Percentiles rank a stretch among this genome's conserved stretches.
Evolutionary conservation across 495 filamentous ascomycete species (phyloP).

Genomic region (Bacidia gigantensis): DNA sequence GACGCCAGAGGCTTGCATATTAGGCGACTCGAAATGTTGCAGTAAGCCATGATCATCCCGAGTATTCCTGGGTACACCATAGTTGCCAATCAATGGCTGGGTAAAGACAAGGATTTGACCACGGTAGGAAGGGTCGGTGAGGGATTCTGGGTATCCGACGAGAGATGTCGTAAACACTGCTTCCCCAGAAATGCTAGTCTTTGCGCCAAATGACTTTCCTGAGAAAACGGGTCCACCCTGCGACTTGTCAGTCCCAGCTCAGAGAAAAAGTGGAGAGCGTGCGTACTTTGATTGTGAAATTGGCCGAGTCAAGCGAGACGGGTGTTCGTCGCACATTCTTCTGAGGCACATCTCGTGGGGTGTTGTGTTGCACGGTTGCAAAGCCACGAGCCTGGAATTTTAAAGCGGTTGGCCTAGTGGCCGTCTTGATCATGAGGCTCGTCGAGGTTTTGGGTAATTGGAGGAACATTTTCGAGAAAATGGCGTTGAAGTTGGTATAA

Average conservation of each 20-base stretch:
- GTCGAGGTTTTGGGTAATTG: conserved; percentile 47
- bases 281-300: conserved; percentile 80
- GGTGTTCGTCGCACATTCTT: conserved; percentile 36
- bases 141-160: conserved; percentile 88
- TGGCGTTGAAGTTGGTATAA: conserved; percentile 22
- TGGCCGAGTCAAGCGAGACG: conserved; percentile 60
- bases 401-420: conserved; percentile 17
- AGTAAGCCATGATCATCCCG: conserved; percentile 28
- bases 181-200: conserved; percentile 50
- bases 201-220: conserved; percentile 84
- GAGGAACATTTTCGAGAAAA: conserved; percentile 52
- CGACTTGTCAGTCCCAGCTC: conserved; percentile 10
- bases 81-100: conserved; percentile 97
- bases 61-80: conserved; percentile 71
- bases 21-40: conserved; percentile 30
- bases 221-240: conserved; percentile 86
- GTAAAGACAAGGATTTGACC: conserved; percentile 96
- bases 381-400: conserved; percentile 44
- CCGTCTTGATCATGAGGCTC: conserved; percentile 36
- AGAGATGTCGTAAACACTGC: conserved; percentile 73
- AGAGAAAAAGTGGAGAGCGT: neutral
- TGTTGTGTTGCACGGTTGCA: conserved; percentile 54
- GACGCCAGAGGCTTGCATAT: conserved; percentile 90
- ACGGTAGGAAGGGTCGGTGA: conserved; percentile 98
- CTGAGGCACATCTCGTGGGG: conserved; percentile 41